A percentile compares a stretch with the other conserved stretches of the same genome.
Conservation (phyloP, 2,329 filamentous ascomycete species). For the Apiospora aurea region DNA sequence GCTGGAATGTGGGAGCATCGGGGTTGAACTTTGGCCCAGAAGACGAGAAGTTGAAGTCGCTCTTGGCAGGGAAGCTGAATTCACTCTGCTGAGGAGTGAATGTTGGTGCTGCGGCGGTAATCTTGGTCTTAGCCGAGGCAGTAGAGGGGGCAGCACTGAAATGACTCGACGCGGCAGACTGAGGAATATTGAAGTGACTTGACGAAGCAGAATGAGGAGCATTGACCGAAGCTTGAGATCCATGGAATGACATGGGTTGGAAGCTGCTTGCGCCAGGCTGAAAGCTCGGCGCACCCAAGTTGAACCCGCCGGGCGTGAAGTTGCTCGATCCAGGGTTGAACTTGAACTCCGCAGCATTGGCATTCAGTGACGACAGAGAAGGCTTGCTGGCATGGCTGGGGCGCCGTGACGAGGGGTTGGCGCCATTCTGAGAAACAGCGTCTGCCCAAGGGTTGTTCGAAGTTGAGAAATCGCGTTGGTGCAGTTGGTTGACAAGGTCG, state of each 20-base stretch:
- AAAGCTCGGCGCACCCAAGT: slow-evolving; percentile 50
- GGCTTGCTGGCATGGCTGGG: slow-evolving; percentile 72
- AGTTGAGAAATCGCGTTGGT: slow-evolving; percentile 63
- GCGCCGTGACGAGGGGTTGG: slow-evolving; percentile 47
- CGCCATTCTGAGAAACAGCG: slow-evolving; percentile 48
- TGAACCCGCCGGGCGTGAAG: slow-evolving; percentile 60
- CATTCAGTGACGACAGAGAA: slow-evolving; percentile 83
- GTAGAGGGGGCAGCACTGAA: slow-evolving; percentile 50
- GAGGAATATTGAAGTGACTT: slow-evolving; percentile 38
- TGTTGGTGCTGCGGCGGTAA: slow-evolving; percentile 73
- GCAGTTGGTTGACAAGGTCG: slow-evolving; percentile 55
- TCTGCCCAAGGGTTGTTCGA: slow-evolving; percentile 71
- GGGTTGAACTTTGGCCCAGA: slow-evolving; percentile 75
- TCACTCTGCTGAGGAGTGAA: slow-evolving; percentile 74
- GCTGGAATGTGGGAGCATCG: slow-evolving; percentile 79
- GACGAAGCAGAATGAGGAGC: slow-evolving; percentile 2
- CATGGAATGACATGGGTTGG: slow-evolving; percentile 55
- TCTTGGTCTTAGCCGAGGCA: slow-evolving; percentile 50
- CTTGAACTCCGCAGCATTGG: slow-evolving; percentile 87
- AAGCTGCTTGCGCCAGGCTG: slow-evolving; percentile 43
- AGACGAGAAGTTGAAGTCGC: slow-evolving; percentile 72
- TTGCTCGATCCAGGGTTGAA: slow-evolving; percentile 64
- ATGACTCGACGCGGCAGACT: slow-evolving; percentile 47
- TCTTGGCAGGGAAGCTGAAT: slow-evolving; percentile 50
- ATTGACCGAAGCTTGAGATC: slow-evolving; percentile 43